A percentile compares a stretch with the other conserved stretches of the same genome.
Evolutionary conservation across 305 asterid genomes (phyloP).

Genomic region (Rubia tinctorum): DNA sequence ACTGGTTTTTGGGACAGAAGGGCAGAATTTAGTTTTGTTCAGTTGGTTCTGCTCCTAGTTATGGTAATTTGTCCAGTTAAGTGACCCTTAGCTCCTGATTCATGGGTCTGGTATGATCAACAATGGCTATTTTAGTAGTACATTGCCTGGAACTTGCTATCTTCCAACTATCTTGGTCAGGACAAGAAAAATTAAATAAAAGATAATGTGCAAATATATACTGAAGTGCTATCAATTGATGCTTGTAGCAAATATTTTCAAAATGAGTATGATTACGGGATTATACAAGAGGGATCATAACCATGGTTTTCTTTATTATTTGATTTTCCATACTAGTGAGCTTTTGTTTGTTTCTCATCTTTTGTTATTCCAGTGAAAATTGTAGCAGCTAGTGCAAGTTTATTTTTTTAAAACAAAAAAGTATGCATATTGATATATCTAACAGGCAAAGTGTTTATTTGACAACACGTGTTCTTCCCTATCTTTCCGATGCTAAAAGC

Average conservation of each 20-base stretch:
- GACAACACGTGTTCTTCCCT: background rate
- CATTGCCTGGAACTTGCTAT: background rate
- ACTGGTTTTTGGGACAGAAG: background rate
- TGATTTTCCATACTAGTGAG: background rate
- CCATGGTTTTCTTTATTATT: background rate
- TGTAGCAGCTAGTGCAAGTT: background rate
- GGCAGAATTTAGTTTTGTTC: background rate
- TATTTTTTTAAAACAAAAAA: background rate
- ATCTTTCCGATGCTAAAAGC: background rate
- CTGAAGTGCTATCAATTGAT: background rate
- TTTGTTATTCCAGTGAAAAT: background rate
- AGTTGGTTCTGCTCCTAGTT: background rate
- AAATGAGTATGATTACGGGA: no score
- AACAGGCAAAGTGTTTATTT: background rate
- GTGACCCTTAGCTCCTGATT: background rate
- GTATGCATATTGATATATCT: background rate
- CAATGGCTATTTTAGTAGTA: background rate
- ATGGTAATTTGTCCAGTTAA: background rate
- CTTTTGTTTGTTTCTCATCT: background rate
- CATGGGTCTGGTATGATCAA: background rate
- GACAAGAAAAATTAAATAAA: background rate
- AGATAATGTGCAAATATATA: background rate
- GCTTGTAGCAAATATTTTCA: background rate
- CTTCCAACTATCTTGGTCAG: background rate
- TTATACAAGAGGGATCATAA: no score